phyloP scores from a whole-genome alignment of 306 rosid species.

The Cucurbita pepo region DNA sequence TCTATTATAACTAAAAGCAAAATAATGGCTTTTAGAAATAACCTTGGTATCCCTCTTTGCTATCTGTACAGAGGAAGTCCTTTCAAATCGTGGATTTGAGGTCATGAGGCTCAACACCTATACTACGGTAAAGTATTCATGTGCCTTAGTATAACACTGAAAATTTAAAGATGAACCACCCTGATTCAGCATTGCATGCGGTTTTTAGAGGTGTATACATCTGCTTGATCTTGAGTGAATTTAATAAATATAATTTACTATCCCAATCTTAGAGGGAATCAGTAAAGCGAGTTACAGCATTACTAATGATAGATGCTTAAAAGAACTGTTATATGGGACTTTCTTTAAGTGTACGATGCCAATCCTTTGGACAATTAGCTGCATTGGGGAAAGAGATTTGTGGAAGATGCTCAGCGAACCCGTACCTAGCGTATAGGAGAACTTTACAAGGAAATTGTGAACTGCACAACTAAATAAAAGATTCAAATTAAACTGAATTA shows the following conservation, averaged over 20 bases:
- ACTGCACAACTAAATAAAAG: background rate
- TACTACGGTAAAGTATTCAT: conserved; percentile 50
- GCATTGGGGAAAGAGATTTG: background rate
- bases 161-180: background rate
- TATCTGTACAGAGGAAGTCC: conserved; percentile 58
- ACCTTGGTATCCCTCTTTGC: conserved; percentile 4
- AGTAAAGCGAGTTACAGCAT: background rate
- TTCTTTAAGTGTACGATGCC: no score
- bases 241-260: background rate
- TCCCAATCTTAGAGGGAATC: background rate
- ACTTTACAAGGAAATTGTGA: background rate
- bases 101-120: conserved; percentile 86
- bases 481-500: background rate
- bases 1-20: background rate
- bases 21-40: background rate
- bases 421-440: background rate
- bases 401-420: background rate
- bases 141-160: background rate
- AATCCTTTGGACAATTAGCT: background rate
- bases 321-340: background rate
- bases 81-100: conserved; percentile 77
- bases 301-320: no score
- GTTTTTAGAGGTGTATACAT: background rate
- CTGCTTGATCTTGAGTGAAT: background rate
- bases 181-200: background rate